Evolutionary conservation across 306 rosid genomes (phyloP), one percentile per base, ranked within the genome.

Genomic region (Cucurbita maxima): DNA sequence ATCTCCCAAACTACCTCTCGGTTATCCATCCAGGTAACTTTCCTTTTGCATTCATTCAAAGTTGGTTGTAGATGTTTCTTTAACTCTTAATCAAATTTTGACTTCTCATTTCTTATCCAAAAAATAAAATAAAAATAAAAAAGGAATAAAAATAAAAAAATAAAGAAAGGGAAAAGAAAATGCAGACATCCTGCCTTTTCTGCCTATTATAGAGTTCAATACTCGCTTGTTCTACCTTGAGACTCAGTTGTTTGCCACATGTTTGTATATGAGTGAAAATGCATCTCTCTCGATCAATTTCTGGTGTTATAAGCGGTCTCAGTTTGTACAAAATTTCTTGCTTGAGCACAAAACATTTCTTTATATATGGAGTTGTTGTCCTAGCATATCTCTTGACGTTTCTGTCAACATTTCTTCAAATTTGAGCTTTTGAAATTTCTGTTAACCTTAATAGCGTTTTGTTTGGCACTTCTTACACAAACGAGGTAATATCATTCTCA

Each of bases 1-100:
- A 78, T 90, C 97, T 56, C 98, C 94, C 76, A 94, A 86, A 78
- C 77, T 94, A 71, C 98, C 90, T 72, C 96, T 90, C 81, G 98
- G 98, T 81, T 94, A 88, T 81, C 98, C 98, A 11, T 81, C 98
- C 58, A 86, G 96, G 98, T 94, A 77, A 79, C 76, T 64, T 53
- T 66, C 30, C 71, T 22, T 37, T 62, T 43, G 14, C 10, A 60
- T 72, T 66, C 62, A 48, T n/a, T 25, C 19, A 8, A 37, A 63
- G 58, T 18, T 13, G 38, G 7, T 63, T 51, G 3, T 51, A 62
- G 7, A 10, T 48, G 22, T 51, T 58, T 38, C 25, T 41, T 38
- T 45, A 22, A 13, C 14, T 25, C 7, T 40, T 12, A 37, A 43
- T 19, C 7, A 40, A 63, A 40, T 38, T 30, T 30, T 75, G 6